These are phyloP conservation scores for Nemophila menziesii DNA, from an alignment of 257 asterid genomes.

Conservation along the genomic window DNA sequence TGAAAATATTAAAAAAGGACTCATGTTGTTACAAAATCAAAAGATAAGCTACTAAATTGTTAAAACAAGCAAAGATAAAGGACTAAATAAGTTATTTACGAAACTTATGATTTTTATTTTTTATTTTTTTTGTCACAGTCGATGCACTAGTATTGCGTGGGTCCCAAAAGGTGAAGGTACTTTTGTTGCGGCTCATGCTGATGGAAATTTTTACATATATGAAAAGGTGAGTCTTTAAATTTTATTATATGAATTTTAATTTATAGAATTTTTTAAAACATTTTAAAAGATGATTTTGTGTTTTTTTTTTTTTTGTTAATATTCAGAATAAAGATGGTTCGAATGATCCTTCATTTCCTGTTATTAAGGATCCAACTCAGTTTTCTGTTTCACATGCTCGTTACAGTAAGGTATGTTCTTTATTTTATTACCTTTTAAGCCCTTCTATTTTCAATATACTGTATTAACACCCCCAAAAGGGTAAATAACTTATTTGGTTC, in stretches of 20 bases:
- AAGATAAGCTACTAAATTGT: too few relatives aligned
- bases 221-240: constrained; percentile 73
- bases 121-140: constrained; percentile 34
- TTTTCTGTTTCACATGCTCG: constrained; percentile 96
- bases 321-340: constrained; percentile 87
- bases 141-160: constrained; percentile 88
- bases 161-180: constrained; percentile 89
- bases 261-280: neutral
- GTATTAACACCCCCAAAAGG: too few relatives aligned
- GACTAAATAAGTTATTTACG: too few relatives aligned
- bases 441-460: too few relatives aligned
- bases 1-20: too few relatives aligned
- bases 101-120: neutral
- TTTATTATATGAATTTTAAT: neutral
- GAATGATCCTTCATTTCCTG: constrained; percentile 90
- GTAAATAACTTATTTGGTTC: too few relatives aligned
- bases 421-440: too few relatives aligned
- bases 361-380: constrained; percentile 84
- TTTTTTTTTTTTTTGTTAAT: constrained; percentile 4
- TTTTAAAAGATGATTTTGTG: neutral
- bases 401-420: constrained; percentile 70
- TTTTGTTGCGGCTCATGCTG: constrained; percentile 82
- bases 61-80: too few relatives aligned
- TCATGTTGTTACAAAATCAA: too few relatives aligned
- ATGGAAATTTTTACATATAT: constrained; percentile 78